Evolutionary conservation across 129 eudicot genomes (phyloP), one percentile per base, ranked within the genome.

Genomic region (Artemisia annua): DNA sequence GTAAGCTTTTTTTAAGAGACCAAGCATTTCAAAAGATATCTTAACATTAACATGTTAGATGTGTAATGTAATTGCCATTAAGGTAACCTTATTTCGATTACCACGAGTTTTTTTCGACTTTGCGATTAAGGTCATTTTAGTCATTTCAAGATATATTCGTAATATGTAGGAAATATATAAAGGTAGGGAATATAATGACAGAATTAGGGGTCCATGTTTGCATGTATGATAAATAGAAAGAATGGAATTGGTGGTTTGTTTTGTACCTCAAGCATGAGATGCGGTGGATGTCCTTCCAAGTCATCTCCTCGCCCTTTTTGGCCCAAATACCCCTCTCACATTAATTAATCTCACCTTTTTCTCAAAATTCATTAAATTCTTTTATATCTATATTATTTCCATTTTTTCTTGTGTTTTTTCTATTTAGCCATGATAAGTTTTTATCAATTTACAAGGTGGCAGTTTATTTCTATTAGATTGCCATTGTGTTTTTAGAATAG

Each of bases 201-300:
- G 46, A 39, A 53, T 35, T 10, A 53, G 28, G 71, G 65, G 50
- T n/a, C n/a, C n/a, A 53, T 68, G 72, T 48, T 61, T 77, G 49
- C 43, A 39, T 2, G 62, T 43, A 54, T 14, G 48, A 63, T 30
- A 50, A 63, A 49, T 8, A 43, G 67, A 20, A 3, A 69, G 75
- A 55, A 19, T 18, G 72, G 55, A 77, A 61, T 20, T 46, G 84
- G 84, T 85, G 83, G 82, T 67, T 72, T 82, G 30, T 76, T 85
- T 26, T 80, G 75, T 85, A 62, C 81, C 81, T 70, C 76, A 70
- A 62, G 65, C 56, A 39, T 7, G 13, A 28, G 48, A 62, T 61
- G 72, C 55, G 81, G 81, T 62, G 44, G 39, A 62, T 39, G 58
- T 78, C 63, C 17, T 63, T 63, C 76, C 81, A 78, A 70, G 66